Conservation (phyloP, 805 yeast genomes). For the Sugiyamaella qingdaonensis region DNA sequence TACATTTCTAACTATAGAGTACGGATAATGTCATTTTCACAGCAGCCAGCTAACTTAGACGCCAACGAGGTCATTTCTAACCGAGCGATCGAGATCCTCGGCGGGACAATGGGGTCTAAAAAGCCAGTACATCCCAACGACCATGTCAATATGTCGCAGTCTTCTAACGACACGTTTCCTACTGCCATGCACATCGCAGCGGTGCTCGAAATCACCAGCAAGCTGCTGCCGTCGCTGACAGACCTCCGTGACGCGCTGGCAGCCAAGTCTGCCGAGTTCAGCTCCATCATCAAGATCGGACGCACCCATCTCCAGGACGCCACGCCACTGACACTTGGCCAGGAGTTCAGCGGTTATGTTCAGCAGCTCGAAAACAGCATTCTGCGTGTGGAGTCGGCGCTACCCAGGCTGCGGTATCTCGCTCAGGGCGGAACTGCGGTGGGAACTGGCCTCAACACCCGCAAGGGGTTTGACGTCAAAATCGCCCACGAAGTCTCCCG, state of each 20-base stretch:
- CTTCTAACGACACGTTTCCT: slow-evolving; percentile 98
- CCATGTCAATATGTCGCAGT: slow-evolving; percentile 97
- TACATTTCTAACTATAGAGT: neutral
- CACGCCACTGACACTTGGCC: slow-evolving; percentile 95
- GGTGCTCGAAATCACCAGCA: slow-evolving; percentile 74
- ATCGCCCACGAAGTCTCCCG: slow-evolving; percentile 82
- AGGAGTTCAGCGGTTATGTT: slow-evolving; percentile 95
- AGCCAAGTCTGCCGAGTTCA: slow-evolving; percentile 76
- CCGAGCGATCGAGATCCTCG: slow-evolving; percentile 94
- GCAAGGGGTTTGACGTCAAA: slow-evolving; percentile 78
- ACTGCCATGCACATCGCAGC: slow-evolving; percentile 99
- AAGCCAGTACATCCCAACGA: slow-evolving; percentile 97
- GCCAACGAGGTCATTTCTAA: slow-evolving; percentile 98
- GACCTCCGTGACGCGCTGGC: slow-evolving; percentile 73
- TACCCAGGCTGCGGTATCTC: slow-evolving; percentile 71
- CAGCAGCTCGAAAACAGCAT: slow-evolving; percentile 91
- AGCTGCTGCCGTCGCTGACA: slow-evolving; percentile 77
- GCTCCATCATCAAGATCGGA: slow-evolving; percentile 91
- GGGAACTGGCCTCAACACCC: slow-evolving; percentile 97
- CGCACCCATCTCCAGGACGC: slow-evolving; percentile 99
- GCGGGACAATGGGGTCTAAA: slow-evolving; percentile 90
- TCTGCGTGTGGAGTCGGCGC: slow-evolving; percentile 69
- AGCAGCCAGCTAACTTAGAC: slow-evolving; percentile 52
- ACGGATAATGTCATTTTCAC: neutral
- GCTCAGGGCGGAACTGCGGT: slow-evolving; percentile 99